These are phyloP conservation scores for Gonapodya prolifera DNA, from an alignment of 192 early-diverging fungal species.

Conservation along the genomic window DNA sequence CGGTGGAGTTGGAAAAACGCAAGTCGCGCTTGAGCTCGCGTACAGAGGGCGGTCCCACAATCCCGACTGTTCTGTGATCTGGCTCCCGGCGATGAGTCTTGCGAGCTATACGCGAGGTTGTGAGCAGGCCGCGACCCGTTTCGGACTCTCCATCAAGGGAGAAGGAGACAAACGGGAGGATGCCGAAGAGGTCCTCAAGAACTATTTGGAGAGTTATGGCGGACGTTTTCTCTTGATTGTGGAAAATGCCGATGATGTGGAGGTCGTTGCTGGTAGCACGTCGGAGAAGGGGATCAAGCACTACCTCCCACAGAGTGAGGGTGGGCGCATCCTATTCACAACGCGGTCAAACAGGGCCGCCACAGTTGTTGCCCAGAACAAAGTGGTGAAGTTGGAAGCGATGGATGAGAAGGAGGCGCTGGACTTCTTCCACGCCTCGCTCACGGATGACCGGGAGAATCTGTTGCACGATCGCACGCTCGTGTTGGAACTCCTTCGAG, in stretches of 20 bases:
- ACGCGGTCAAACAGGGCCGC: neutral
- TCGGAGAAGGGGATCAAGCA: neutral
- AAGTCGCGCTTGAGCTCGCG: neutral
- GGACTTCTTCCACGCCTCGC: neutral
- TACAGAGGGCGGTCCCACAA: neutral
- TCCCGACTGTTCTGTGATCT: neutral
- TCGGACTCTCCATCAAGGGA: neutral
- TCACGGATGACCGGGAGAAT: neutral
- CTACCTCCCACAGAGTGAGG: neutral
- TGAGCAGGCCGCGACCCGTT: neutral
- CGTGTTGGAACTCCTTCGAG: neutral
- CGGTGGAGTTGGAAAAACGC: neutral
- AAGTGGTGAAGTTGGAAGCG: neutral
- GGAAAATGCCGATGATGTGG: neutral
- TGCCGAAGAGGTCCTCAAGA: neutral
- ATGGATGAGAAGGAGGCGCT: neutral
- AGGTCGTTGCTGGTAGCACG: neutral
- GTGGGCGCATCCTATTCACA: neutral
- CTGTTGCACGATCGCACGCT: neutral
- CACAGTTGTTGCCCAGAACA: neutral
- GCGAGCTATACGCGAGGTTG: neutral
- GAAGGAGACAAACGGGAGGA: neutral
- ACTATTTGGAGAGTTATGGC: neutral
- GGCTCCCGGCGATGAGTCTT: neutral
- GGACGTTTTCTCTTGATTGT: neutral